Evolutionary conservation across 2,329 filamentous ascomycete species (phyloP), one percentile per base, ranked within the genome.

Genomic region (Daldinia eschscholtzii): DNA sequence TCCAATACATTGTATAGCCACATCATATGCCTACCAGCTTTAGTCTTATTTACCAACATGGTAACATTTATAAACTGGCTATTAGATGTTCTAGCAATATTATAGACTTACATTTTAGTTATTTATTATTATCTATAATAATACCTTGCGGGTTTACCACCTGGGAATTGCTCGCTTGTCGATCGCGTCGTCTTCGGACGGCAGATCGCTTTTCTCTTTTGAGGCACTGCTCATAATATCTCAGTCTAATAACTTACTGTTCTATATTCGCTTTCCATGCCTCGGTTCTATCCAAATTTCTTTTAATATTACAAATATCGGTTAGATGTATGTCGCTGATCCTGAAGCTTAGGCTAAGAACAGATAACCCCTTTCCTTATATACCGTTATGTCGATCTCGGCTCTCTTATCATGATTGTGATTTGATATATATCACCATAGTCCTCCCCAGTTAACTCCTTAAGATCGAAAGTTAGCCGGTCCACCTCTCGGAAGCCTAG

Each of bases 401-500:
- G 76, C 39, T 77, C 75, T 12, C 77, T 71, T 28, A 78, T 73
- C 77, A 78, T 79, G 37, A 78, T 69, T 2, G 68, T 68, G 30
- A 78, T 57, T 23, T 59, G 68, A 57, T 71, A 75, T 15, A 37
- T 7, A 2, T 65, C 75, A 2, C 70, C 61, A 3, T 59, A 35
- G 1, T 35, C 56, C 26, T 60, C 61, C 2, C 57, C 67, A 6
- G 72, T 74, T 37, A 76, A 58, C 48, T 70, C 50, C 5, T 65
- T 30, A 13, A 76, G 61, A 20, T 78, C 72, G 39, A 76, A 73
- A 6, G 66, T 63, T 12, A 81, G 61, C 28, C 73, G 61, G 52
- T 81, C 80, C 0, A 81, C 73, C 48, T 77, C 73, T 57, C 72
- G 74, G 61, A 80, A 83, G 9, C 81, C 81, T 4, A 80, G 58